phyloP scores from a whole-genome alignment of 2,329 filamentous ascomycete species.

The Aspergillus proliferans region DNA sequence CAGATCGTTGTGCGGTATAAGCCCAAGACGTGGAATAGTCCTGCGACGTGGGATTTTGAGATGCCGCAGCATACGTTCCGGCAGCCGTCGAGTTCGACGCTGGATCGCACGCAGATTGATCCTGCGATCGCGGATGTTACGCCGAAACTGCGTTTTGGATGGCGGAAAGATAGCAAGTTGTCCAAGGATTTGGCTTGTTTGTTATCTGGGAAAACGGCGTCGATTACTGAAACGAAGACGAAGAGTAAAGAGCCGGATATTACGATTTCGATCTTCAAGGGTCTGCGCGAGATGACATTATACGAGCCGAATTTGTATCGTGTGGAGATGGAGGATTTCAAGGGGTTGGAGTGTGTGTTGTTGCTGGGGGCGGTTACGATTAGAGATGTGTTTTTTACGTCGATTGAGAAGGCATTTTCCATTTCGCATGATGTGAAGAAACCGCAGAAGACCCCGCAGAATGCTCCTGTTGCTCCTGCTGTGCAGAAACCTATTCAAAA shows the following conservation, averaged over 20 bases:
- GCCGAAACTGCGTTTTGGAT: conserved; percentile 76
- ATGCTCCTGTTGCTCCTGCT: background rate
- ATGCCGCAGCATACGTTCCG: conserved; percentile 82
- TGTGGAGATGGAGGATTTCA: conserved; percentile 88
- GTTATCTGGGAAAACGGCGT: conserved; percentile 69
- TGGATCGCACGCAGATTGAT: conserved; percentile 67
- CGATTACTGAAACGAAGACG: conserved; percentile 56
- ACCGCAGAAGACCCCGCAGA: background rate
- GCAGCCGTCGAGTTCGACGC: conserved; percentile 66
- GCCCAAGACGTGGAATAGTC: conserved; percentile 71
- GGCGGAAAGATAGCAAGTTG: conserved; percentile 81
- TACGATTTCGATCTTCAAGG: conserved; percentile 79
- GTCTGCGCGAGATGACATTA: conserved; percentile 70
- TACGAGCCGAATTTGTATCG: conserved; percentile 90
- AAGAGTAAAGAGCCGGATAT: conserved; percentile 91
- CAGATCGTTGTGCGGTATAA: conserved; percentile 62
- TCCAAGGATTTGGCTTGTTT: conserved; percentile 85
- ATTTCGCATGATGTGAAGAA: background rate
- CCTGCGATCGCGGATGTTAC: conserved; percentile 50
- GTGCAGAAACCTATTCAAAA: background rate
- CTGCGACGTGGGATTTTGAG: conserved; percentile 83
- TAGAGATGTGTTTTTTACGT: conserved; percentile 56
- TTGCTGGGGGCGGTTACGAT: conserved; percentile 56
- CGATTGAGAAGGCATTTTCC: conserved; percentile 67
- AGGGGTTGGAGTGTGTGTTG: conserved; percentile 81